Conservation (phyloP, 1,284 basidiomycete species). For the Flammula alnicola region DNA sequence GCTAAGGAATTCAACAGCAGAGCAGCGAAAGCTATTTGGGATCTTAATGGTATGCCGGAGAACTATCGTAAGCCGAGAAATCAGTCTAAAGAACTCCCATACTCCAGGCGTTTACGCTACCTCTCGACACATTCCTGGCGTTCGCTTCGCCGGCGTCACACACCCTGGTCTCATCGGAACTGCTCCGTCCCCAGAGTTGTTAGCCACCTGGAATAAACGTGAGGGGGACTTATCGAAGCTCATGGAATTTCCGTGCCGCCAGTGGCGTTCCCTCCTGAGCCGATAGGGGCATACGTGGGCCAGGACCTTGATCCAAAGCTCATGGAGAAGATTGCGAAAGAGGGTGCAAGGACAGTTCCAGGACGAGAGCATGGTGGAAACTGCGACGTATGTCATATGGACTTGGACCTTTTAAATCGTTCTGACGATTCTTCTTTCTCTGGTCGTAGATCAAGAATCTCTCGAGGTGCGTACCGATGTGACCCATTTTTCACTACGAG, state of each 20-base stretch:
- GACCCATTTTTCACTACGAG: slow-evolving; percentile 1
- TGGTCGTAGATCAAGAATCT: slow-evolving; percentile 70
- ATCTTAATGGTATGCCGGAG: slow-evolving; percentile 68
- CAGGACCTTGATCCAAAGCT: slow-evolving; percentile 58
- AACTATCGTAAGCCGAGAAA: too few relatives aligned
- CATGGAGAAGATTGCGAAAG: slow-evolving; percentile 58
- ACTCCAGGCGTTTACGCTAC: slow-evolving; percentile 63
- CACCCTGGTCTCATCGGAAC: slow-evolving; percentile 82
- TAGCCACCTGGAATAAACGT: slow-evolving; percentile 76
- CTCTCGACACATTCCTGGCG: slow-evolving; percentile 78
- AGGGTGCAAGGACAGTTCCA: slow-evolving; percentile 79
- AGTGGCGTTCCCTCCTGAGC: slow-evolving; percentile 69
- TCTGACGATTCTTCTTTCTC: not conserved
- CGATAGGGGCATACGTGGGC: slow-evolving; percentile 71
- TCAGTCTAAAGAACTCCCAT: too few relatives aligned
- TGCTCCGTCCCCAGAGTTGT: slow-evolving; percentile 73
- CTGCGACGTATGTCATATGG: slow-evolving; percentile 72
- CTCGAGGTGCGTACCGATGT: slow-evolving; percentile 47
- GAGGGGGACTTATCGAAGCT: slow-evolving; percentile 69
- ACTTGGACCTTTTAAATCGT: not conserved
- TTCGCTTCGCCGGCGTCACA: slow-evolving; percentile 78
- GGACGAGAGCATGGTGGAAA: slow-evolving; percentile 85
- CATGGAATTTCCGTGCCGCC: slow-evolving; percentile 61
- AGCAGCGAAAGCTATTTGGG: slow-evolving; percentile 83
- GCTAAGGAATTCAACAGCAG: slow-evolving; percentile 71